A percentile compares a stretch with the other conserved stretches of the same genome.
phyloP scores from a whole-genome alignment of 2,329 filamentous ascomycete species.

The Xylaria sp. region DNA sequence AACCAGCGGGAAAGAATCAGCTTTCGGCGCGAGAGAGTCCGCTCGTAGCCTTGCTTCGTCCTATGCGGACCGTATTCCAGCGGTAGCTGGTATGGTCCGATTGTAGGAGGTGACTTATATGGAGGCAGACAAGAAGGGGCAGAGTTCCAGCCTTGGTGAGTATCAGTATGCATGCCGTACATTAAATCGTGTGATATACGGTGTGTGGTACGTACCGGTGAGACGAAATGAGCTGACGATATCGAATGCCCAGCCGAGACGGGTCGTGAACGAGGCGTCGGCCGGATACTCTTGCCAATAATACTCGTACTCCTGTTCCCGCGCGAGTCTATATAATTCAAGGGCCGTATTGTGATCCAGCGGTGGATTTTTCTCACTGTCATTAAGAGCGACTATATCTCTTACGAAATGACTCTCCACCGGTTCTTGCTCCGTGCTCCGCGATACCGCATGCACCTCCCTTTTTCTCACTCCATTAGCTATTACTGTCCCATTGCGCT shows the following conservation, averaged over 20 bases:
- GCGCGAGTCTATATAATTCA: constrained; percentile 34
- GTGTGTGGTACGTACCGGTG: constrained; percentile 55
- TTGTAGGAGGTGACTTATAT: constrained; percentile 53
- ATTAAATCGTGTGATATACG: background rate
- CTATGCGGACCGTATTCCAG: constrained; percentile 56
- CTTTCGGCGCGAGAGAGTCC: constrained; percentile 54
- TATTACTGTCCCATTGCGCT: constrained; percentile 17
- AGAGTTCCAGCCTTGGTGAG: constrained; percentile 66
- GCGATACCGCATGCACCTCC: background rate
- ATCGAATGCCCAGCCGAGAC: constrained; percentile 67
- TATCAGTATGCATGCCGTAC: background rate
- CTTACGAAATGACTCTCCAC: constrained; percentile 4
- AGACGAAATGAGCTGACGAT: constrained; percentile 66
- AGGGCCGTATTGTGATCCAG: constrained; percentile 12
- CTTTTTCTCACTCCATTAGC: constrained; percentile 28
- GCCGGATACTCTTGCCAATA: constrained; percentile 71
- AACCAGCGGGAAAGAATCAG: constrained; percentile 60
- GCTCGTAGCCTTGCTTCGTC: constrained; percentile 60
- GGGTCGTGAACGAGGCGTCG: constrained; percentile 58
- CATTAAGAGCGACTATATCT: constrained; percentile 19
- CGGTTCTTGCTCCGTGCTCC: constrained; percentile 1
- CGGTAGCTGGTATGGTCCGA: constrained; percentile 52
- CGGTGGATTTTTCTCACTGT: constrained; percentile 19
- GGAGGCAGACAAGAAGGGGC: constrained; percentile 60
- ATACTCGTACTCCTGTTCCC: constrained; percentile 58